Evolutionary conservation across 225 moss, liverwort and hornwort genomes (phyloP).

Genomic region (Marchantia paleacea): DNA sequence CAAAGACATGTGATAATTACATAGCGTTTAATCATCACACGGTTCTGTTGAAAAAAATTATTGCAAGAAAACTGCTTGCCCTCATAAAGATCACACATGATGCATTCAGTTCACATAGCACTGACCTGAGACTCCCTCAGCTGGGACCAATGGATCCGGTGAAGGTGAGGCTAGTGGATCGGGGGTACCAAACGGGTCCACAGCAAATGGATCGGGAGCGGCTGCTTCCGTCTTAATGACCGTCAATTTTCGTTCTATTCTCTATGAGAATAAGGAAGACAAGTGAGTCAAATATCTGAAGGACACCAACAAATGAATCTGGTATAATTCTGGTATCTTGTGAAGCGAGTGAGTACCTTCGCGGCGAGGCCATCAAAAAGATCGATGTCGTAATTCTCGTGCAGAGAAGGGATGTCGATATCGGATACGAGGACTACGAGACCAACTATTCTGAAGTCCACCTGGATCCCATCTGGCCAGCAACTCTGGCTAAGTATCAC

Average conservation of each 20-base stretch:
- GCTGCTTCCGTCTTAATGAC: constrained; percentile 25
- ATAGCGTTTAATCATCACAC: background rate
- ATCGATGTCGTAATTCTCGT: constrained; percentile 47
- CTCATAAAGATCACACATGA: background rate
- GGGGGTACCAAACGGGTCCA: constrained; percentile 25
- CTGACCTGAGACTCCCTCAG: constrained; percentile 10
- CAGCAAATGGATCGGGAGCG: background rate
- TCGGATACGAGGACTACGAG: constrained; percentile 38
- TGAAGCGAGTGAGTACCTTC: constrained; percentile 32
- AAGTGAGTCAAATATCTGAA: background rate
- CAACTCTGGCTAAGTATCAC: constrained; percentile 29
- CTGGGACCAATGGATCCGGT: constrained; percentile 8
- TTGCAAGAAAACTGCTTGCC: background rate
- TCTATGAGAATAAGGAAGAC: constrained; percentile 13
- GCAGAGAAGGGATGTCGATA: constrained; percentile 43
- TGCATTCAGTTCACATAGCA: background rate
- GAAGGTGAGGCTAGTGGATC: constrained; percentile 32
- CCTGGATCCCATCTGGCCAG: constrained; percentile 52
- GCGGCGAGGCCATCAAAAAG: constrained; percentile 44
- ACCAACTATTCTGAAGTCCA: constrained; percentile 41
- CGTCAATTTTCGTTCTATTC: constrained; percentile 34
- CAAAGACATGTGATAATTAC: too few species aligned
- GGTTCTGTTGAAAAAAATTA: background rate
- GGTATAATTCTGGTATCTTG: background rate
- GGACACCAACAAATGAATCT: background rate